Evolutionary conservation across 2,329 filamentous ascomycete species (phyloP).

Genomic region (Paracorniculantispora psalliotae): DNA sequence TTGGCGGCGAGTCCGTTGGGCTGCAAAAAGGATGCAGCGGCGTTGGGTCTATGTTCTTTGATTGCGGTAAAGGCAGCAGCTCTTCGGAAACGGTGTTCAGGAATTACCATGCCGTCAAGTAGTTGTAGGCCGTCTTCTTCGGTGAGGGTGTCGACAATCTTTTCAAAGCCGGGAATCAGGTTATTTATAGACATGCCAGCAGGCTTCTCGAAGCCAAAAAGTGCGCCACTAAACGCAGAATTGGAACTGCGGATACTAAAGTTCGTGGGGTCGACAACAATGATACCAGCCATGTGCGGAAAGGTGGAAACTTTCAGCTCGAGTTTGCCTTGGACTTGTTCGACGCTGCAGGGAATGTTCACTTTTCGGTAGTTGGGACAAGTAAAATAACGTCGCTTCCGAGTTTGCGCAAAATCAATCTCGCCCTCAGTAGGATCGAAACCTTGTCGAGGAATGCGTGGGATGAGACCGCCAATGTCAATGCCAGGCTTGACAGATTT

Average conservation of each 20-base stretch:
- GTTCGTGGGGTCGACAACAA: constrained; percentile 77
- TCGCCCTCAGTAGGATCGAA: constrained; percentile 66
- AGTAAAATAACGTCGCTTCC: constrained; percentile 73
- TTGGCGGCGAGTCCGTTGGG: constrained; percentile 80
- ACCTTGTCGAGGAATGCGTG: constrained; percentile 72
- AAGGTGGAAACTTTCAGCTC: constrained; percentile 87
- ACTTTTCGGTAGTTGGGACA: constrained; percentile 71
- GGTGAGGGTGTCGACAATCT: constrained; percentile 71
- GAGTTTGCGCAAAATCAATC: constrained; percentile 72
- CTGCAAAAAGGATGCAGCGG: constrained; percentile 70
- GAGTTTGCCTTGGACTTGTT: constrained; percentile 62
- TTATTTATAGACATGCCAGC: constrained; percentile 75
- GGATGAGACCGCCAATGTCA: constrained; percentile 73
- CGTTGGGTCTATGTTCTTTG: constrained; percentile 76
- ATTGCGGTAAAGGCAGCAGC: constrained; percentile 80
- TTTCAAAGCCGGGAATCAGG: constrained; percentile 82
- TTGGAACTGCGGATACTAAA: constrained; percentile 88
- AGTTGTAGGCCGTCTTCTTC: constrained; percentile 82
- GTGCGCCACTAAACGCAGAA: constrained; percentile 83
- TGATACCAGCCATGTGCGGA: constrained; percentile 93
- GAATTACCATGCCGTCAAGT: constrained; percentile 91
- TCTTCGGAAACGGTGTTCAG: constrained; percentile 90
- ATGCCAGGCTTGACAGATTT: constrained; percentile 61
- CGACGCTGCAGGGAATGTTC: constrained; percentile 79
- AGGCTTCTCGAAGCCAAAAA: constrained; percentile 84